phyloP scores from a whole-genome alignment of 345 rosid genomes.

The Citrus inodora region DNA sequence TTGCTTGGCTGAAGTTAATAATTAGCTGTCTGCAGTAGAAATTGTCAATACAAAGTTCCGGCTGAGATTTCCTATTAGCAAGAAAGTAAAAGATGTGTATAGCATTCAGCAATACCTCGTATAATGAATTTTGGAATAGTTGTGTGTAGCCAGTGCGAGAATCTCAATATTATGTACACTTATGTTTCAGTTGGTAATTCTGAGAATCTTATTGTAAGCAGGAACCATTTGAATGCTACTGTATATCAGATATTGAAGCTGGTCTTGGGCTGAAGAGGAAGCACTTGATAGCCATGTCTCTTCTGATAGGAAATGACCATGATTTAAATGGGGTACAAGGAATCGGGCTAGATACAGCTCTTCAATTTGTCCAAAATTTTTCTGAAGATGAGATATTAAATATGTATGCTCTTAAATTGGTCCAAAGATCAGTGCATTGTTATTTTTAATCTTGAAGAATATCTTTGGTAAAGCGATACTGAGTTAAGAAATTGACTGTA shows the following conservation, averaged over 20 bases:
- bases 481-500: slow-evolving; percentile 6
- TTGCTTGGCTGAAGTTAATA: background rate
- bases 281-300: slow-evolving; percentile 81
- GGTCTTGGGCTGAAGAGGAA: slow-evolving; percentile 80
- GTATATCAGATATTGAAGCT: slow-evolving; percentile 73
- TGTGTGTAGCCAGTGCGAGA: too few species aligned
- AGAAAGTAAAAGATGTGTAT: background rate
- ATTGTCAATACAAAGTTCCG: background rate
- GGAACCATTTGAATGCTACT: slow-evolving; percentile 95
- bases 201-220: slow-evolving; percentile 33
- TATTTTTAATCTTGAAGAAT: slow-evolving; percentile 1
- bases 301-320: slow-evolving; percentile 86
- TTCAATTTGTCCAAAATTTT: slow-evolving; percentile 55
- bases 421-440: background rate
- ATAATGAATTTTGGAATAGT: too few species aligned
- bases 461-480: slow-evolving; percentile 7
- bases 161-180: background rate
- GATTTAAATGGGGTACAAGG: slow-evolving; percentile 77
- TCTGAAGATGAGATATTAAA: slow-evolving; percentile 65
- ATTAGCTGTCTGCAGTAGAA: background rate
- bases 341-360: slow-evolving; percentile 73
- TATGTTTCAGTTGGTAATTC: background rate
- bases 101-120: background rate
- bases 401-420: slow-evolving; percentile 35
- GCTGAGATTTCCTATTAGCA: background rate